A percentile compares a stretch with the other conserved stretches of the same genome.
These are phyloP conservation scores for Haematococcus sp. DNA, from an alignment of 139 green algal genomes.

Conservation along the genomic window DNA sequence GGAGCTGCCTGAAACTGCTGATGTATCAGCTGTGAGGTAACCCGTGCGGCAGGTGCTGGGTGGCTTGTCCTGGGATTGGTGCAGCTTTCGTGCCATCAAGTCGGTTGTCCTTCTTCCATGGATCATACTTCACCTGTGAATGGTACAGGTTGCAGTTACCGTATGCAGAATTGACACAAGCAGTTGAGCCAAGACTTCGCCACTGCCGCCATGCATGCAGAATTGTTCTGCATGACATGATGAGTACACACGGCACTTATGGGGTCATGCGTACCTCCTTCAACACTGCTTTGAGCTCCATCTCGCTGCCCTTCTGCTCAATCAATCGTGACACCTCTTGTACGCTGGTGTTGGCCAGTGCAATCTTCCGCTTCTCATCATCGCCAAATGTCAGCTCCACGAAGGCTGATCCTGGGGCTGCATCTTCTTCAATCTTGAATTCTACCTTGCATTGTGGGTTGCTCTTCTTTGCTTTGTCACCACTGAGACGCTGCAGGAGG, in stretches of 20 bases:
- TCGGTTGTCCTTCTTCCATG: constrained; percentile 22
- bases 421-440: constrained; percentile 39
- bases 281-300: constrained; percentile 33
- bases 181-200: too few species aligned
- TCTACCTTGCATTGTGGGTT: constrained; percentile 48
- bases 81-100: constrained; percentile 6
- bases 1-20: too few species aligned
- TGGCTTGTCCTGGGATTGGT: too few species aligned
- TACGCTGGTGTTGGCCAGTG: constrained; percentile 29
- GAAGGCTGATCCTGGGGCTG: constrained; percentile 13
- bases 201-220: background rate
- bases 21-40: too few species aligned
- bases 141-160: too few species aligned
- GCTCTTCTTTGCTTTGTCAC: constrained; percentile 34
- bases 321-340: constrained; percentile 33
- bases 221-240: background rate
- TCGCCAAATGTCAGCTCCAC: constrained; percentile 50
- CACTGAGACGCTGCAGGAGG: constrained; percentile 43
- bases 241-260: too few species aligned
- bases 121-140: constrained; percentile 14
- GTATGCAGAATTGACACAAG: too few species aligned
- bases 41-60: too few species aligned
- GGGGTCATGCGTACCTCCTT: constrained; percentile 23
- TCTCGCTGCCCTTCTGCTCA: constrained; percentile 35
- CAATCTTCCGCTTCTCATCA: constrained; percentile 32